phyloP scores from a whole-genome alignment of 345 rosid genomes.

The Anastatica hierochuntica region DNA sequence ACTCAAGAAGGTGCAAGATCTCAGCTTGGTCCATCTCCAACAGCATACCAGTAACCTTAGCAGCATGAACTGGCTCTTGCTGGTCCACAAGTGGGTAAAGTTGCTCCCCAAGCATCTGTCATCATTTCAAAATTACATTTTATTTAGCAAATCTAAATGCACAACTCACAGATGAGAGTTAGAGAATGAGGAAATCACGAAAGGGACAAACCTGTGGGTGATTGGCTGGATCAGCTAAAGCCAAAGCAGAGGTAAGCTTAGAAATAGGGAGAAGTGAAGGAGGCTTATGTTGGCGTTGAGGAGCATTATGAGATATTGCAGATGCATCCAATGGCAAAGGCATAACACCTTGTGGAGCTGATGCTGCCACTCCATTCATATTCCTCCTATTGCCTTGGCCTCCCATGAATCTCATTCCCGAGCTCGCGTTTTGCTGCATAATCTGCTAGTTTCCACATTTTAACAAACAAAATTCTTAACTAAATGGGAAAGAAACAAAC shows the following conservation, averaged over 20 bases:
- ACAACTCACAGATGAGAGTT: neutral
- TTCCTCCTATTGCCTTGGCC: constrained; percentile 31
- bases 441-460: constrained; percentile 15
- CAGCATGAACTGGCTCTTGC: constrained; percentile 44
- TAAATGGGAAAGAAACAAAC: no score
- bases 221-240: constrained; percentile 38
- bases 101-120: constrained; percentile 61
- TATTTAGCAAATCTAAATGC: neutral
- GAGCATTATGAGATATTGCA: constrained; percentile 7
- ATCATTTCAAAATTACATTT: neutral
- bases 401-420: constrained; percentile 35
- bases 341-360: constrained; percentile 31
- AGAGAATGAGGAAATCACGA: neutral
- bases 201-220: constrained; percentile 23
- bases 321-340: constrained; percentile 34
- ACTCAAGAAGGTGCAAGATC: constrained; percentile 50
- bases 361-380: constrained; percentile 27
- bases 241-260: constrained; percentile 46
- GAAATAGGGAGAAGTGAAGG: constrained; percentile 27
- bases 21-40: constrained; percentile 70
- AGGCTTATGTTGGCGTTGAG: neutral
- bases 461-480: no score
- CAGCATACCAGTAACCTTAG: constrained; percentile 69
- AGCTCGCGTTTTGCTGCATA: constrained; percentile 30
- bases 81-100: constrained; percentile 56